Evolutionary conservation across 208 protist genomes (phyloP).

Genomic region (Trichomonas tenax): DNA sequence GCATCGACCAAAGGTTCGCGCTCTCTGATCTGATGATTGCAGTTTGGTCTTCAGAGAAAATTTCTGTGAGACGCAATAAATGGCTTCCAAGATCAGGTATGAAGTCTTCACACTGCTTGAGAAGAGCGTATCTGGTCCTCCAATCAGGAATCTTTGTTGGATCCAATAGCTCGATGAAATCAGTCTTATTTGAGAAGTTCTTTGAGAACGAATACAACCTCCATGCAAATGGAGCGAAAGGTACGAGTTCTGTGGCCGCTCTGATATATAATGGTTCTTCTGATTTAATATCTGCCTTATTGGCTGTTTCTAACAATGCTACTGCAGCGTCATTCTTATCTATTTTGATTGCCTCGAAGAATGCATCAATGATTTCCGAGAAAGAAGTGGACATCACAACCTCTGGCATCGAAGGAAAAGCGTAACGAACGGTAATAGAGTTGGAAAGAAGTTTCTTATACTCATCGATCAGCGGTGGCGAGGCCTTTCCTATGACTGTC

Average conservation of each 20-base stretch:
- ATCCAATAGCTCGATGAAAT: not conserved
- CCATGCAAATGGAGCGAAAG: not conserved
- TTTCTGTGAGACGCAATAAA: not conserved
- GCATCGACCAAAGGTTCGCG: not conserved
- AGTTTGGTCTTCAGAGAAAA: not conserved
- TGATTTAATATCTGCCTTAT: not conserved
- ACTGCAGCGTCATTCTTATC: not conserved
- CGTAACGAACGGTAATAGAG: not conserved
- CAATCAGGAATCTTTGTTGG: not conserved
- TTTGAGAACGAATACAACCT: not conserved
- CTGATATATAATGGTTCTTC: not conserved
- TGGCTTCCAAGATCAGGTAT: not conserved
- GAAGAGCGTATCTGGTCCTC: not conserved
- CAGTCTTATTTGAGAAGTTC: not conserved
- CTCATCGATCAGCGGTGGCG: not conserved
- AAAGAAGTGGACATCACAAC: not conserved
- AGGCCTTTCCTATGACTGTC: not conserved
- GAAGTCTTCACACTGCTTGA: not conserved
- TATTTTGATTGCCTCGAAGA: not conserved
- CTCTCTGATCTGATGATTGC: not conserved
- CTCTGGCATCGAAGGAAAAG: not conserved
- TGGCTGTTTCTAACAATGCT: not conserved
- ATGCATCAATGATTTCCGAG: not conserved
- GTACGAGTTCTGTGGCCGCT: not conserved
- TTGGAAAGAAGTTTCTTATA: not conserved